Evolutionary conservation across 495 filamentous ascomycete species (phyloP), one percentile per base, ranked within the genome.

Genomic region (Cercophora newfieldiana): DNA sequence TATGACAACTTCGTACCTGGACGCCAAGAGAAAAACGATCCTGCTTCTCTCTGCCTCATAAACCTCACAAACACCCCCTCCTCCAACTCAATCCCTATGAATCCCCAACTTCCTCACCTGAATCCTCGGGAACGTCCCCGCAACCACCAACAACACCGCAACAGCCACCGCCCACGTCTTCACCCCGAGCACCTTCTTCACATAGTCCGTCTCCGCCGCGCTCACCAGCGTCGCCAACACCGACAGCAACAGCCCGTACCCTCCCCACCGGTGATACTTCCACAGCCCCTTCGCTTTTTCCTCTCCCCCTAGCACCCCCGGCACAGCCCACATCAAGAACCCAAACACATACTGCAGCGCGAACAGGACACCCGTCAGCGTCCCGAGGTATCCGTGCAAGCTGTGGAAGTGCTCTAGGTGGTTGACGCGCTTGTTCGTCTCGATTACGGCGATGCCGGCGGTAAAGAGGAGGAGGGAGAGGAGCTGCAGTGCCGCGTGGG

Each of bases 261-360:
- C 94, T n/a, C 79, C 81, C 63, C 81, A 77, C 16, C 94, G 87
- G 76, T 97, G 94, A 70, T 93, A 97, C 74, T 96, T 97, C 80
- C 93, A 98, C 31, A 95, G 67, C 37, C 77, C 80, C 82, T 93
- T 96, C 29, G 92, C 94, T 0, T 86, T 89, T 25, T 90, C 88
- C 62, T 88, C 88, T 66, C 91, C 87, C 21, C 94, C 94, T 65
- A 92, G 91, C 0, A 96, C 62, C 0, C 66, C 64, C 0, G 93
- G 93, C 4, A 85, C 69, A 61, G 85, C 92, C 79, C 87, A 96
- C 74, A 93, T 90, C 19, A 90, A 88, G 26, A 96, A 84, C 12
- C 94, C 94, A 64, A 95, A 84, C 1, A 87, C 37, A 28, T 90
- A 89, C 75, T 98, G 94, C 4, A 90, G 63, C 3, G 86, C 73